Evolutionary conservation across 2,329 filamentous ascomycete genomes (phyloP), one percentile per base, ranked within the genome.

Genomic region (Claviceps pazoutovae): DNA sequence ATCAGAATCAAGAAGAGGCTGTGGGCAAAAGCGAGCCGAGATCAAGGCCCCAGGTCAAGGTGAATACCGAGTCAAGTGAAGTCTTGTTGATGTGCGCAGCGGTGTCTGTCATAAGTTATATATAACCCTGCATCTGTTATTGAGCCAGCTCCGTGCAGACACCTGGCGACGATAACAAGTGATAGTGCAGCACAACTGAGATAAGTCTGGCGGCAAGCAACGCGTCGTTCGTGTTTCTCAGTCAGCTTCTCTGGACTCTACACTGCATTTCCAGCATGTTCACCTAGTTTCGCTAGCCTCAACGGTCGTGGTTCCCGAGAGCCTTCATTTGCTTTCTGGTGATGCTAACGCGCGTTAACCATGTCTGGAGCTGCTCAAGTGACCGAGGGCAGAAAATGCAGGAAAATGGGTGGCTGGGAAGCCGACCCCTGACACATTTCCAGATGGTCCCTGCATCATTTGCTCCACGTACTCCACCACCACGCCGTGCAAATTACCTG

Each of bases 81-180:
- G 44, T 23, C 36, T n/a, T 21, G 46, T 23, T 38, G 30, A 34
- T 34, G 30, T 34, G 9, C 9, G 30, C 30, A 34, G 30, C 30
- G 30, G 30, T 34, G 30, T 34, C 9, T 34, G 30, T 34, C 9
- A 34, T 34, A 26, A 26, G 8, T 8, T 9, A 30, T 9, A 34
- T 9, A 30, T 9, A 34, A 34, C 30, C 30, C 30, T 34, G 30
- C 30, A 34, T 11, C 30, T 34, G 30, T 34, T 34, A 30, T 8
- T 9, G 45, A 19, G 16, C 23, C 46, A 56, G 56, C 62, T 60
- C 61, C 53, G 48, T 48, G 43, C 53, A 57, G 61, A 62, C 62
- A 61, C 62, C 51, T 46, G 54, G 23, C 36, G 19, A 41, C 52
- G 60, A 62, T 62, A 63, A 59, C 16, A 52, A 46, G 13, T 57